These are phyloP conservation scores for Amaranthus tricolor DNA, from an alignment of 179 eudicot species.

Conservation along the genomic window DNA sequence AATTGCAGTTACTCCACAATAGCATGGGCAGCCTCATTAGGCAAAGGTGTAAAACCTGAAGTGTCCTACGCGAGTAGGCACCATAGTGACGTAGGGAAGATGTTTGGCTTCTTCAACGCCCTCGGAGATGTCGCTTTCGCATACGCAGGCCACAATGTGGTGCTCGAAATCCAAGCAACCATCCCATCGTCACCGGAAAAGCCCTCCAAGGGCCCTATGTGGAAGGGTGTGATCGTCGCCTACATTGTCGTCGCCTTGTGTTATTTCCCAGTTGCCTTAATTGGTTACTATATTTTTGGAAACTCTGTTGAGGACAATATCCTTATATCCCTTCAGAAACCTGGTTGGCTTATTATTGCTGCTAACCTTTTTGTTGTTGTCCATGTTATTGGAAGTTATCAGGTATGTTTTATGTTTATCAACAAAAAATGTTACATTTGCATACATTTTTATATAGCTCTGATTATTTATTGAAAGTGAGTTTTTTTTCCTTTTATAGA, in stretches of 20 bases:
- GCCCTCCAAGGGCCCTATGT: slow-evolving; percentile 47
- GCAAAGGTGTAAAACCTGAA: slow-evolving; percentile 34
- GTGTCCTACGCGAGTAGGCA: slow-evolving; percentile 23
- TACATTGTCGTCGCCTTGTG: slow-evolving; percentile 39
- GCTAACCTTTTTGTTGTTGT: slow-evolving; percentile 42
- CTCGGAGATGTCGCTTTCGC: slow-evolving; percentile 45
- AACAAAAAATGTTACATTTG: too few species aligned
- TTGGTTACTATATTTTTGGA: slow-evolving; percentile 38
- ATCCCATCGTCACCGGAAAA: slow-evolving; percentile 43
- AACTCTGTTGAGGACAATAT: slow-evolving; percentile 29
- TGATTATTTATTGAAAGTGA: background rate
- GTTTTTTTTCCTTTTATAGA: slow-evolving; percentile 11
- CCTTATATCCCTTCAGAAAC: slow-evolving; percentile 28
- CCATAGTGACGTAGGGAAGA: slow-evolving; percentile 17
- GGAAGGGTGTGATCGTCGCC: slow-evolving; percentile 41
- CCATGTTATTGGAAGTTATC: slow-evolving; percentile 46
- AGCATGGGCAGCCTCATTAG: slow-evolving; percentile 36
- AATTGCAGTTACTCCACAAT: slow-evolving; percentile 39
- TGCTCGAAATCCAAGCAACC: slow-evolving; percentile 43
- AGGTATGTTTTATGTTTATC: slow-evolving; percentile 17
- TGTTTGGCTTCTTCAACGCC: slow-evolving; percentile 39
- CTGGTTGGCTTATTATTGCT: slow-evolving; percentile 35
- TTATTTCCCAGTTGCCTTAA: slow-evolving; percentile 41
- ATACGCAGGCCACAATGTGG: slow-evolving; percentile 46
- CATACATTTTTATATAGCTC: background rate